These are phyloP conservation scores for Suillus bovinus DNA, from an alignment of 768 basidiomycete genomes.

Conservation along the genomic window DNA sequence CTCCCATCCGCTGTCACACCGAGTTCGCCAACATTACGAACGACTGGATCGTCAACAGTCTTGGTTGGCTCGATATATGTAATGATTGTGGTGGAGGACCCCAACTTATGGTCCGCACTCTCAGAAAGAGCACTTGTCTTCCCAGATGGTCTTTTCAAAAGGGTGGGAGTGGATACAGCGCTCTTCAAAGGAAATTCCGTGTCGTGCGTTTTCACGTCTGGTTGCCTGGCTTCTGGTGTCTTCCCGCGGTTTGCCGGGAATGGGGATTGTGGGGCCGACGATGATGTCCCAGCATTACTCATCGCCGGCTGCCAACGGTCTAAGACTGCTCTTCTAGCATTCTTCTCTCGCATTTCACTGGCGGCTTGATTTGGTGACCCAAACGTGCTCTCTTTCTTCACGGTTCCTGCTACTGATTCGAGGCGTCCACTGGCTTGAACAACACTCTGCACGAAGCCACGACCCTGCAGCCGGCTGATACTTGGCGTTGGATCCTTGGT, in stretches of 20 bases:
- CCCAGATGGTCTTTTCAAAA: constrained; percentile 31
- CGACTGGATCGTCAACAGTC: constrained; percentile 44
- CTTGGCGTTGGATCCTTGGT: constrained; percentile 80
- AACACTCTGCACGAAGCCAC: constrained; percentile 84
- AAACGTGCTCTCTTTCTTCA: constrained; percentile 23
- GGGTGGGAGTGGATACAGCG: constrained; percentile 40
- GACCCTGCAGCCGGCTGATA: constrained; percentile 78
- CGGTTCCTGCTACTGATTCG: constrained; percentile 34
- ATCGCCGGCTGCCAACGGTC: constrained; percentile 66
- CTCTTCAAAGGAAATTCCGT: constrained; percentile 39
- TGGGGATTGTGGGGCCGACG: constrained; percentile 36
- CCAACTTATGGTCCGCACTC: constrained; percentile 44
- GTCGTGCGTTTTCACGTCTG: constrained; percentile 32
- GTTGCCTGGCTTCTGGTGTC: constrained; percentile 33
- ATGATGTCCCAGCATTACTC: constrained; percentile 33
- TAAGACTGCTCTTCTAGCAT: constrained; percentile 48
- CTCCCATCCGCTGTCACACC: constrained; percentile 41
- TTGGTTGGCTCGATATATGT: constrained; percentile 56
- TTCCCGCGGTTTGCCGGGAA: constrained; percentile 41
- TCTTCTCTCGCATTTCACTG: constrained; percentile 39
- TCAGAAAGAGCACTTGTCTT: constrained; percentile 26
- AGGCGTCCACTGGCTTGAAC: constrained; percentile 67
- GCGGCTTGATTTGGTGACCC: constrained; percentile 31
- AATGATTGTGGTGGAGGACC: constrained; percentile 77
- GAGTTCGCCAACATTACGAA: constrained; percentile 38